phyloP scores from a whole-genome alignment of 2,329 filamentous ascomycete species.

The Talaromyces sp. region DNA sequence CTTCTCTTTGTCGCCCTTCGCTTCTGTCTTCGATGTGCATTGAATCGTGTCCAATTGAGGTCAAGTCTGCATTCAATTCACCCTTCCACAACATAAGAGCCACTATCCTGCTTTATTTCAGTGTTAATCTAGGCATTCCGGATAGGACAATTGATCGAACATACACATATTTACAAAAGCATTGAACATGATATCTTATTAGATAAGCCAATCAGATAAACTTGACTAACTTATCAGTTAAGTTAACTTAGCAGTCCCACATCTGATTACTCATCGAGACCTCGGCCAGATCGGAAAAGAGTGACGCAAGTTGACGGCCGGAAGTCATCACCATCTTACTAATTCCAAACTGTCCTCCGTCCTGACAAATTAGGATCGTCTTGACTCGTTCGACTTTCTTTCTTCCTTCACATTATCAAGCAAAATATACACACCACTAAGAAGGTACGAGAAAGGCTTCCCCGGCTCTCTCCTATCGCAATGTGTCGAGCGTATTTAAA shows the following conservation, averaged over 20 bases:
- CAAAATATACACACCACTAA: not conserved
- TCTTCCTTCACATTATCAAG: not conserved
- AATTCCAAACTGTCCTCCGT: no score
- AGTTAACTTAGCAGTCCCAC: no score
- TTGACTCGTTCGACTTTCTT: not conserved
- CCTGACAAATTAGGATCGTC: not conserved
- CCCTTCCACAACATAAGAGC: not conserved
- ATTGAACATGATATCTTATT: not conserved
- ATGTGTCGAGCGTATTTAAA: not conserved
- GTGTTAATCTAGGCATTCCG: not conserved
- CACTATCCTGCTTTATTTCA: not conserved
- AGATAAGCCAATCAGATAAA: not conserved
- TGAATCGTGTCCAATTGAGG: not conserved
- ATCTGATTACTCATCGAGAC: constrained; percentile 12
- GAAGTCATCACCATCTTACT: not conserved
- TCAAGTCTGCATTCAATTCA: constrained; percentile 1
- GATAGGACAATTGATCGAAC: not conserved
- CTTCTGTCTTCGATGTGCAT: not conserved
- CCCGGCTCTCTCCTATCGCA: not conserved
- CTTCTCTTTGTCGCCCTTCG: not conserved
- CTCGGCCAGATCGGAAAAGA: not conserved
- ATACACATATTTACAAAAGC: not conserved
- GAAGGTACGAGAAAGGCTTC: constrained; percentile 11
- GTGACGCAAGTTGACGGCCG: constrained; percentile 10
- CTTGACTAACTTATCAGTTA: no score